Evolutionary conservation across 768 basidiomycete genomes (phyloP), one percentile per base, ranked within the genome.

Genomic region (Exsudoporus frostii): DNA sequence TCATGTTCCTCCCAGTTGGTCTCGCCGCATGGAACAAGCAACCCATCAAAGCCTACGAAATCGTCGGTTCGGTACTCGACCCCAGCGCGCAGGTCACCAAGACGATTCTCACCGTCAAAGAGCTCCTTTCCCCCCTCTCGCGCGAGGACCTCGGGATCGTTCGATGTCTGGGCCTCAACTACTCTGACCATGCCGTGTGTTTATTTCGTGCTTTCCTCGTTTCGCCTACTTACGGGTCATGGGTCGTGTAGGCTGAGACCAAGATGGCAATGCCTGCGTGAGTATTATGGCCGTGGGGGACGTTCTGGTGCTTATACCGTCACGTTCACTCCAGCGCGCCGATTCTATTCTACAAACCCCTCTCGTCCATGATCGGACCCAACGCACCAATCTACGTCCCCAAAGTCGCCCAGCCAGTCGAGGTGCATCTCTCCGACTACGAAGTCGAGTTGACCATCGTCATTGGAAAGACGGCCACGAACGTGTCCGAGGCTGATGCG

Each of bases 371-470:
- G 45, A 85, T 89, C 39, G 89, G 87, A 13, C 88, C 89, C 6
- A 74, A 78, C 20, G 84, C 83, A 5, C 76, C 83, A 2, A 78
- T 92, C 22, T 70, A 72, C 36, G 81, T 92, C 41, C 89, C 90
- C 3, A 77, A 71, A 22, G 81, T 74, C 30, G 85, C 84, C 4
- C 89, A 89, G 61, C 90, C 90, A 6, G 77, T 81, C 1, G 73
- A 83, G 29, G 79, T 82, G 37, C 85, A 90, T 62, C 73, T 87
- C 5, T 82, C 90, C 0, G 90, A 92, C 69, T 92, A 91, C 60
- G 90, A 92, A 60, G 88, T 86, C 49, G 90, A 92, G 58, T 72
- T 92, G 27, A 83, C 81, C 29, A 79, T 96, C 57, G 86, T 94
- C 50, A 88, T 96, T 46, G 91, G 92, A 37, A 91, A 88, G 65